These are phyloP conservation scores for Eugenia klotzschiana DNA, from an alignment of 441 rosid species.

Conservation along the genomic window DNA sequence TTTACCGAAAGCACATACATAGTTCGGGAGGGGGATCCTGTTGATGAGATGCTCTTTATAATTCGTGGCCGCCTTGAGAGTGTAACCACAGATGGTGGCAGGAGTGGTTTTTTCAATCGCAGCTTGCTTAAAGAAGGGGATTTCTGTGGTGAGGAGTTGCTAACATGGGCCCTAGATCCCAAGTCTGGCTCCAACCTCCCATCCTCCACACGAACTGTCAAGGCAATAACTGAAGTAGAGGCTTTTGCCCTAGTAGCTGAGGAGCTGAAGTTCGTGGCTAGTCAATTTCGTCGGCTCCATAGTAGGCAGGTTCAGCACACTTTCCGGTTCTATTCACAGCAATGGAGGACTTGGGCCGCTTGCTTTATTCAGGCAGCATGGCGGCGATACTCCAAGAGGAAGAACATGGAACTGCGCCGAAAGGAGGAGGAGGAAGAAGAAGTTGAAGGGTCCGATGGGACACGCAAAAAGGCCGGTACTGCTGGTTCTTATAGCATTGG, in stretches of 20 bases:
- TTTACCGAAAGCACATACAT: conserved; percentile 72
- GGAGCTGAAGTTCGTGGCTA: conserved; percentile 86
- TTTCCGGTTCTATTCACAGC: conserved; percentile 89
- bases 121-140: conserved; percentile 72
- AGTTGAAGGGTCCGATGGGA: conserved; percentile 26
- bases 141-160: conserved; percentile 90
- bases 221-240: conserved; percentile 76
- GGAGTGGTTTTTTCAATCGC: conserved; percentile 88
- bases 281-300: conserved; percentile 84
- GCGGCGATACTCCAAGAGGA: conserved; percentile 78
- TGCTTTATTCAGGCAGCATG: conserved; percentile 94
- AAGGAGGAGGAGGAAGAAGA: conserved; percentile 50
- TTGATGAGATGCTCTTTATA: conserved; percentile 93
- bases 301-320: conserved; percentile 95
- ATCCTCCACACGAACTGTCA: conserved; percentile 82
- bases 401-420: conserved; percentile 51
- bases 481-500: conserved; percentile 60
- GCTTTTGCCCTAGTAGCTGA: conserved; percentile 78
- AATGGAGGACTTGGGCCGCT: conserved; percentile 98
- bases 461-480: conserved; percentile 9
- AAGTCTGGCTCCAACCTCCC: conserved; percentile 76
- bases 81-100: conserved; percentile 88
- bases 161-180: conserved; percentile 94
- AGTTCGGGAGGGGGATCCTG: conserved; percentile 92
- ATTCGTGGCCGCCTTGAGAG: conserved; percentile 94